These are phyloP conservation scores for Colletotrichum acutatum DNA, from an alignment of 2,329 filamentous ascomycete genomes.

Conservation along the genomic window DNA sequence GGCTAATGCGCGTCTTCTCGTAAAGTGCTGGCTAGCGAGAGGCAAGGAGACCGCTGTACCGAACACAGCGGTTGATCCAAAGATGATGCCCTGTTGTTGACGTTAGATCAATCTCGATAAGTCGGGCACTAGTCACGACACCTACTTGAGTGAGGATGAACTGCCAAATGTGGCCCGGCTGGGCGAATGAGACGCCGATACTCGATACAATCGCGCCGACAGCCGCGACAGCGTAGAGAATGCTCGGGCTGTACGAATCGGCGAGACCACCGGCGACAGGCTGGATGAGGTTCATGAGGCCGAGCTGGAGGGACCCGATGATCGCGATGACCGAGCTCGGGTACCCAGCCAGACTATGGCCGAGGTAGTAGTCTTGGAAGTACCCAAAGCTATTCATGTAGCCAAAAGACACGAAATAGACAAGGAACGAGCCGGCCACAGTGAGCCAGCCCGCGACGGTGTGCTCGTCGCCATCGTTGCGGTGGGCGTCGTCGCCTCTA, in stretches of 20 bases:
- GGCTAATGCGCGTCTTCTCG: slow-evolving; percentile 42
- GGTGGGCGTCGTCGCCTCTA: background rate
- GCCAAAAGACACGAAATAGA: slow-evolving; percentile 38
- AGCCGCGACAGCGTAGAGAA: slow-evolving; percentile 12
- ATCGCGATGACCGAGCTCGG: slow-evolving; percentile 54
- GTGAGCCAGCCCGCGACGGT: slow-evolving; percentile 22
- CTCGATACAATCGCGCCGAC: slow-evolving; percentile 11
- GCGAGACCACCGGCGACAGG: slow-evolving; percentile 52
- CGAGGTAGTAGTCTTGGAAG: slow-evolving; percentile 57
- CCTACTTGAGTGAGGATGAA: slow-evolving; percentile 46
- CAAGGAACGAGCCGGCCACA: slow-evolving; percentile 28
- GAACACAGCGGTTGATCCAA: slow-evolving; percentile 17
- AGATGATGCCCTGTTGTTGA: slow-evolving; percentile 45
- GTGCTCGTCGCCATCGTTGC: slow-evolving; percentile 5
- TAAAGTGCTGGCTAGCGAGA: slow-evolving; percentile 50
- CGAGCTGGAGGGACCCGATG: slow-evolving; percentile 55
- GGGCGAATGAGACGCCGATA: slow-evolving; percentile 22
- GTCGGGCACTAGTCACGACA: slow-evolving; percentile 40
- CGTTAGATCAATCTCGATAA: slow-evolving; percentile 37
- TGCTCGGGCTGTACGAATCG: slow-evolving; percentile 42
- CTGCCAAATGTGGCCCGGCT: slow-evolving; percentile 45
- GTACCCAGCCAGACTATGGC: slow-evolving; percentile 43
- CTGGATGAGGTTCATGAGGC: slow-evolving; percentile 52
- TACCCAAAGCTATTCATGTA: slow-evolving; percentile 56
- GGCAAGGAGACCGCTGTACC: background rate